Evolutionary conservation across 2,329 filamentous ascomycete species (phyloP).

Genomic region (Fusarium illudens): DNA sequence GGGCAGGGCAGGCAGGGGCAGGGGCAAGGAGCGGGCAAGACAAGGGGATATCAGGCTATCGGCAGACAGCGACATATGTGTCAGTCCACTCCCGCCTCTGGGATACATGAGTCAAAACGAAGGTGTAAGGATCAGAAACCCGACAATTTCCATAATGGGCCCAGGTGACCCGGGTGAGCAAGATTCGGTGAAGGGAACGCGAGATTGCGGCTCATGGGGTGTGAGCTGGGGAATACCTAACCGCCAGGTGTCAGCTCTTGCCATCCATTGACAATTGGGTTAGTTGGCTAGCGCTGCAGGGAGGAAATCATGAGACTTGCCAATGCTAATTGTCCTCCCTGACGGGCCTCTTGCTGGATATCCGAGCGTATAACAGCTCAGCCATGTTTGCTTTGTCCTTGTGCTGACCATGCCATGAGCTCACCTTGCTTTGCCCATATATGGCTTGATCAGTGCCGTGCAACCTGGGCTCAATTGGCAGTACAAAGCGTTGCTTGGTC

Average conservation of each 20-base stretch:
- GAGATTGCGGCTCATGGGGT: constrained; percentile 5
- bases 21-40: not conserved
- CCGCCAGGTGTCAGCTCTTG: not conserved
- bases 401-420: not conserved
- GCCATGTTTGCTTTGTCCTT: not conserved
- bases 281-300: not conserved
- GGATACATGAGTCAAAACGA: not conserved
- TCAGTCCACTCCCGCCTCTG: not conserved
- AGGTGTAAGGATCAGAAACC: not conserved
- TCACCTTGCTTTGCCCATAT: not conserved
- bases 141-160: not conserved
- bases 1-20: no score
- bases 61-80: constrained; percentile 1
- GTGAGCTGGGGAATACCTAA: not conserved
- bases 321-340: not conserved
- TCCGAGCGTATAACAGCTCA: not conserved
- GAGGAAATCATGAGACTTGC: not conserved
- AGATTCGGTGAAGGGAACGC: constrained; percentile 7
- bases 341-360: not conserved
- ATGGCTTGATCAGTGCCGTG: not conserved
- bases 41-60: constrained; percentile 21
- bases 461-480: not conserved
- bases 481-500: not conserved
- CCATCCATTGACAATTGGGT: not conserved
- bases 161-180: not conserved